Evolutionary conservation across 495 filamentous ascomycete species (phyloP).

Genomic region (Podospora appendiculata): DNA sequence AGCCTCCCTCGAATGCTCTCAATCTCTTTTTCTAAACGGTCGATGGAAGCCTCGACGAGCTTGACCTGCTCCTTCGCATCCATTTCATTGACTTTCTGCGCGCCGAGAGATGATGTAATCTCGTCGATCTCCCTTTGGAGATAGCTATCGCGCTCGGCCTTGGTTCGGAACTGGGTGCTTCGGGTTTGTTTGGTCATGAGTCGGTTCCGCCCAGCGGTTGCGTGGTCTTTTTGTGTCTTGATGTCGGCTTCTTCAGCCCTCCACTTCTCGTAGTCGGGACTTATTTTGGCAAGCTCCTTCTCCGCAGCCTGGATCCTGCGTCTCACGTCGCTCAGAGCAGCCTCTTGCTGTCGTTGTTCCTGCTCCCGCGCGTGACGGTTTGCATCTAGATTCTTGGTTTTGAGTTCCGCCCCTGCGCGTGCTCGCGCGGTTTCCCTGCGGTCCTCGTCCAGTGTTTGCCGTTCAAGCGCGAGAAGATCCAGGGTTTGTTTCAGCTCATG

Average conservation of each 20-base stretch:
- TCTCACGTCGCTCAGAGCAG: constrained; percentile 66
- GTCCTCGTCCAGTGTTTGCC: constrained; percentile 82
- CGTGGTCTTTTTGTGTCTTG: constrained; percentile 62
- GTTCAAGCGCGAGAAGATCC: constrained; percentile 81
- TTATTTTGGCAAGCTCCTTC: constrained; percentile 59
- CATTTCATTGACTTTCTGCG: constrained; percentile 72
- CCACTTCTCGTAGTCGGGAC: constrained; percentile 65
- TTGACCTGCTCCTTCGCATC: constrained; percentile 82
- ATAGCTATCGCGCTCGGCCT: constrained; percentile 79
- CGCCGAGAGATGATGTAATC: constrained; percentile 63
- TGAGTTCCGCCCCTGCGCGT: constrained; percentile 77
- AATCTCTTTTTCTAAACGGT: constrained; percentile 64
- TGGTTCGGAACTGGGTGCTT: constrained; percentile 80
- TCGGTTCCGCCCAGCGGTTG: constrained; percentile 67
- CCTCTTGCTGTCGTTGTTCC: constrained; percentile 57
- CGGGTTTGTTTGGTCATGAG: constrained; percentile 92
- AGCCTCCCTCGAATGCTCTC: constrained; percentile 61
- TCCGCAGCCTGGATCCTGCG: constrained; percentile 69
- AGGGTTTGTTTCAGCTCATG: constrained; percentile 72
- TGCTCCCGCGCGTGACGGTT: constrained; percentile 74
- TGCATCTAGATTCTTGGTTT: constrained; percentile 70
- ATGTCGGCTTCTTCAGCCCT: constrained; percentile 65
- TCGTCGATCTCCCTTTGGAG: constrained; percentile 74
- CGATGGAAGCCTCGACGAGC: constrained; percentile 61
- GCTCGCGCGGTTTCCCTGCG: constrained; percentile 67